Evolutionary conservation across 371 early-diverging fungal species (phyloP).

Genomic region (Thermomucor indicae-seudaticae): DNA sequence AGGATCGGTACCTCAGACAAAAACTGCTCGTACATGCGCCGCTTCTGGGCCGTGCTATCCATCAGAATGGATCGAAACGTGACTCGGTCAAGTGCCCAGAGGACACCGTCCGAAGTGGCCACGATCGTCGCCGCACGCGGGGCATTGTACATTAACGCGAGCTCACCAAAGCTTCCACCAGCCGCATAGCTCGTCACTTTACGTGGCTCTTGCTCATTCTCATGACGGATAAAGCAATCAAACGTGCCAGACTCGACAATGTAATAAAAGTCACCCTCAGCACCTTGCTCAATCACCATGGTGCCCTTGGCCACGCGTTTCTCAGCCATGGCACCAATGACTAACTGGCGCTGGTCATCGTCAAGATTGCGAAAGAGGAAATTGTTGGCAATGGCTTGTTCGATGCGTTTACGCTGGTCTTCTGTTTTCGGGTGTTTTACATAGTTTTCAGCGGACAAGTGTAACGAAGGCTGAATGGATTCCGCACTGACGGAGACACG

Average conservation of each 20-base stretch:
- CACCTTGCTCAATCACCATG: conserved; percentile 93
- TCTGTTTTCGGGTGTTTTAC: conserved; percentile 85
- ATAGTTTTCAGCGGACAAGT: conserved; percentile 60
- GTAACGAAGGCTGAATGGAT: conserved; percentile 85
- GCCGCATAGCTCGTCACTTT: conserved; percentile 64
- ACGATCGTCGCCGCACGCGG: conserved; percentile 85
- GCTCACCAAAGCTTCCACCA: conserved; percentile 83
- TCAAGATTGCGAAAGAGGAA: conserved; percentile 92
- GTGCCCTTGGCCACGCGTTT: conserved; percentile 70
- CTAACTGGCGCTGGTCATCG: conserved; percentile 92
- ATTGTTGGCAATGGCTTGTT: conserved; percentile 76
- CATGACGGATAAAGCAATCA: conserved; percentile 92
- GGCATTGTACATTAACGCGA: conserved; percentile 90
- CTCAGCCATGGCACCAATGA: conserved; percentile 96
- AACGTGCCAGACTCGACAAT: conserved; percentile 94
- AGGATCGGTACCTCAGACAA: conserved; percentile 70
- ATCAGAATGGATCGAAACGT: conserved; percentile 77
- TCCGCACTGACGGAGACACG: conserved; percentile 96
- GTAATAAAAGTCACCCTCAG: conserved; percentile 96
- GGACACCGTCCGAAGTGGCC: conserved; percentile 59
- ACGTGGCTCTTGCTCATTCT: conserved; percentile 34
- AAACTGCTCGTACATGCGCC: conserved; percentile 78
- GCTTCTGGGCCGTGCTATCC: conserved; percentile 69
- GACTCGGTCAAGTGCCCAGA: conserved; percentile 85
- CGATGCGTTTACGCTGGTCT: conserved; percentile 80